Percentiles rank a stretch among this genome's conserved stretches.
phyloP scores from a whole-genome alignment of 2,329 filamentous ascomycete species.

The Calonectria pauciramosa region DNA sequence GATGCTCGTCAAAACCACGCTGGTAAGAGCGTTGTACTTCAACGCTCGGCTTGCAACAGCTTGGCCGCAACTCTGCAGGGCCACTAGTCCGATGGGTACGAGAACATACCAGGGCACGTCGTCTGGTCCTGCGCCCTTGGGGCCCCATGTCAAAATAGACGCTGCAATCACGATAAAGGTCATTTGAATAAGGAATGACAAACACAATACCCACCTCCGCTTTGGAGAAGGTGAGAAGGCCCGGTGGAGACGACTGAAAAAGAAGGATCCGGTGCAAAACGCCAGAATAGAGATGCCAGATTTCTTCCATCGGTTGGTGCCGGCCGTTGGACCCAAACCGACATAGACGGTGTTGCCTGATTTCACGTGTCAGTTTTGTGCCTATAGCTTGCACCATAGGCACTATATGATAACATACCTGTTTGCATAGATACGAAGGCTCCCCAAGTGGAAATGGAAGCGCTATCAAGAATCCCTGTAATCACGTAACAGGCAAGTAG shows the following conservation, averaged over 20 bases:
- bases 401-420: slow-evolving; percentile 57
- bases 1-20: slow-evolving; percentile 84
- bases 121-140: slow-evolving; percentile 54
- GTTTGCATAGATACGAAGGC: slow-evolving; percentile 90
- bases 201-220: slow-evolving; percentile 74
- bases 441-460: slow-evolving; percentile 82
- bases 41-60: slow-evolving; percentile 81
- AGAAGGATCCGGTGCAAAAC: slow-evolving; percentile 80
- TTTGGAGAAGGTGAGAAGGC: slow-evolving; percentile 65
- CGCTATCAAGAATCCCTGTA: slow-evolving; percentile 83
- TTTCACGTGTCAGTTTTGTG: not conserved
- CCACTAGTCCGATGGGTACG: slow-evolving; percentile 76
- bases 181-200: slow-evolving; percentile 69
- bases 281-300: slow-evolving; percentile 75
- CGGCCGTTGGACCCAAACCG: slow-evolving; percentile 74
- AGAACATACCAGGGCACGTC: slow-evolving; percentile 71
- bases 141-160: slow-evolving; percentile 64
- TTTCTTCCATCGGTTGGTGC: slow-evolving; percentile 63
- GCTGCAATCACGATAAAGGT: slow-evolving; percentile 66
- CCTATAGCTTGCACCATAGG: not conserved
- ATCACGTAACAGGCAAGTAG: slow-evolving; percentile 81
- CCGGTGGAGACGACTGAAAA: slow-evolving; percentile 79
- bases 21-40: slow-evolving; percentile 78
- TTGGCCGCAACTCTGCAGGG: slow-evolving; percentile 84
- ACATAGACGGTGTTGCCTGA: slow-evolving; percentile 83